These are phyloP conservation scores for Botrytis aclada DNA, from an alignment of 2,329 filamentous ascomycete genomes.

Conservation along the genomic window DNA sequence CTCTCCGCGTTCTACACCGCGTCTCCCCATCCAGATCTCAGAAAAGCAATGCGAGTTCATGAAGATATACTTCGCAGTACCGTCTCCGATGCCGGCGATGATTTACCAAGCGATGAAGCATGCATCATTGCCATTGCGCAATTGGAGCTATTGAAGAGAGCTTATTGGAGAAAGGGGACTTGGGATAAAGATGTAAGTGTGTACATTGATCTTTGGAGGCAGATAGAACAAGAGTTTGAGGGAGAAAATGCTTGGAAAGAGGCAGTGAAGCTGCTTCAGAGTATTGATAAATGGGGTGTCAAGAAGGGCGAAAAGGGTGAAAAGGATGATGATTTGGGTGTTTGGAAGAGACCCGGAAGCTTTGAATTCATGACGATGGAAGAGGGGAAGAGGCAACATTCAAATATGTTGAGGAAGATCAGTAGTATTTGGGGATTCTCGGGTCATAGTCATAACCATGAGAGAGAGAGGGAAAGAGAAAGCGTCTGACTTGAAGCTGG, in stretches of 20 bases:
- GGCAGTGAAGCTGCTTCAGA: slow-evolving; percentile 11
- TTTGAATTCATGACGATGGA: slow-evolving; percentile 23
- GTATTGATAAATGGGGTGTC: slow-evolving; percentile 24
- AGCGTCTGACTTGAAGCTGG: not conserved
- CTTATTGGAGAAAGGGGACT: slow-evolving; percentile 43
- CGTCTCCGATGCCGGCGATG: slow-evolving; percentile 32
- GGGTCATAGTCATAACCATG: slow-evolving; percentile 7
- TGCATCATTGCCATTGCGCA: slow-evolving; percentile 36
- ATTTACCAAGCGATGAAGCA: slow-evolving; percentile 30
- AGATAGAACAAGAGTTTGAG: slow-evolving; percentile 23
- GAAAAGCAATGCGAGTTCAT: slow-evolving; percentile 28
- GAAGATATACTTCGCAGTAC: slow-evolving; percentile 29
- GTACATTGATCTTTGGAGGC: slow-evolving; percentile 25
- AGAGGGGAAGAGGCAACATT: slow-evolving; percentile 20
- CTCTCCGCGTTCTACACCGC: slow-evolving; percentile 29
- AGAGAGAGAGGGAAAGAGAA: not conserved
- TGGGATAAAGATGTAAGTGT: slow-evolving; percentile 36
- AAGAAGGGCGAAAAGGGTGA: slow-evolving; percentile 15
- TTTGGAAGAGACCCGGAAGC: slow-evolving; percentile 22
- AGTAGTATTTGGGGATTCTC: slow-evolving; percentile 17
- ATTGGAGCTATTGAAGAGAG: slow-evolving; percentile 39
- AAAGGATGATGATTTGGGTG: slow-evolving; percentile 19
- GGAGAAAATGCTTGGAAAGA: slow-evolving; percentile 23
- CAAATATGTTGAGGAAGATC: slow-evolving; percentile 23
- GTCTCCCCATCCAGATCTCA: slow-evolving; percentile 21